Base-by-base conservation (phyloP, 306 rosid genomes). In the Vigna nakashimae region DNA sequence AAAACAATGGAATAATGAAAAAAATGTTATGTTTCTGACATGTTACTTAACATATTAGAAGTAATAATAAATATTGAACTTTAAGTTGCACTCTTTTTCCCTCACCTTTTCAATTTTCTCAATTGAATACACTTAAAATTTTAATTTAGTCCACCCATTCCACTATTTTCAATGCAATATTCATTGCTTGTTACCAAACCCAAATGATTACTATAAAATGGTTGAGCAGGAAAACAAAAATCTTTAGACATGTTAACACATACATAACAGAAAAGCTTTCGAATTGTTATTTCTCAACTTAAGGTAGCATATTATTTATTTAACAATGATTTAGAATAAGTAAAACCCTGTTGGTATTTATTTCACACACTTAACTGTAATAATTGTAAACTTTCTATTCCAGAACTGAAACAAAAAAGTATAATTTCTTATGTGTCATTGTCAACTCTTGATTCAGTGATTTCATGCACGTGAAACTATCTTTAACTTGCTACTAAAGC, bases 11-110 rank as follows among this genome's bases (percentile, higher is more conserved):
- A 62, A 79, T 60, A 71, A 52, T 28, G 38, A 73, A 1, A 48
- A 70, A 83, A 58, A 82, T 71, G 13, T 76, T 71, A 71, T 70
- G 51, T 53, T 53, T 58, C 48, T 59, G 78, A 15, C 59, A 51
- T 50, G 65, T 34, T 67, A 51, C 6, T 0, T 11, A 40, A 63
- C 12, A 78, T 15, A 58, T 30, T 32, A 24, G 49, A 78, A 34
- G 65, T 32, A 66, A 59, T 3, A 46, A 69, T 20, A 15, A 16
- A 55, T 40, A 13, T 13, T 10, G 36, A 13, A 53, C 56, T 66
- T 18, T 50, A 26, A 56, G 58, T 58, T 38, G 22, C 15, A 62
- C 36, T n/a, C 50, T 58, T 49, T 55, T 45, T 26, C 17, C 28
- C 43, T 13, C 69, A 46, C 65, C 16, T 15, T 13, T 45, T 53